Conservation (phyloP, 176 grass and related monocot genomes). For the Poa pratensis region DNA sequence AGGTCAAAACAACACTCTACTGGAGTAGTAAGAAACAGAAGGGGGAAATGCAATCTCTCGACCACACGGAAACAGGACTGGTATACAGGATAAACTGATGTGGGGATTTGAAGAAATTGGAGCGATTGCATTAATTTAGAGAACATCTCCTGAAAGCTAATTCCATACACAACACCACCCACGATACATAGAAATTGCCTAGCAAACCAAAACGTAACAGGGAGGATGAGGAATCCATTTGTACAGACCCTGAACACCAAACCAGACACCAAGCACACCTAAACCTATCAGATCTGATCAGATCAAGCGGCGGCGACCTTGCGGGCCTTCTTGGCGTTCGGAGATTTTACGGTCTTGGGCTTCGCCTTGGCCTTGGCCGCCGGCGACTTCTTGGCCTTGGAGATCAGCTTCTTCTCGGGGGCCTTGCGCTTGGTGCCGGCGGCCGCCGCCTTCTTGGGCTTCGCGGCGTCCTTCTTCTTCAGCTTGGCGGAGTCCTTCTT, state of each 20-base stretch:
- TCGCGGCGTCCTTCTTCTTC: slow-evolving; percentile 23
- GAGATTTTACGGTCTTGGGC: slow-evolving; percentile 47
- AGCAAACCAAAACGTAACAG: not conserved
- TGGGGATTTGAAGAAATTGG: no score
- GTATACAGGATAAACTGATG: no score
- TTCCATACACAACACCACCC: not conserved
- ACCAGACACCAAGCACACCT: not conserved
- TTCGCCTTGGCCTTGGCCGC: slow-evolving; percentile 1
- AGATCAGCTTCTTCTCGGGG: slow-evolving; percentile 40
- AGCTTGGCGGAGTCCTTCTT: not conserved
- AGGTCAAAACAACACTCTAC: no score
- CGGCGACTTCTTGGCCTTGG: slow-evolving; percentile 33
- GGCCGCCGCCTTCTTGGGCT: slow-evolving; percentile 13
- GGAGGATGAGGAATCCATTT: slow-evolving; percentile 7
- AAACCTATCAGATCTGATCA: not conserved
- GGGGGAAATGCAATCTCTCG: no score
- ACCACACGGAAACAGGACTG: no score
- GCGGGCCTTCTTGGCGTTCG: slow-evolving; percentile 50
- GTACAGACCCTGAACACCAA: slow-evolving; percentile 41
- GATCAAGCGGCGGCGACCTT: slow-evolving; percentile 42
- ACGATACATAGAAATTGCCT: not conserved
- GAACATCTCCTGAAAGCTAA: no score
- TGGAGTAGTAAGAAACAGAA: no score
- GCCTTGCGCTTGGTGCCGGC: slow-evolving; percentile 56
- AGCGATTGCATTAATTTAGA: no score